A percentile compares a stretch with the other conserved stretches of the same genome.
These are phyloP conservation scores for Tricholomella constricta DNA, from an alignment of 768 basidiomycete species.

Conservation along the genomic window DNA sequence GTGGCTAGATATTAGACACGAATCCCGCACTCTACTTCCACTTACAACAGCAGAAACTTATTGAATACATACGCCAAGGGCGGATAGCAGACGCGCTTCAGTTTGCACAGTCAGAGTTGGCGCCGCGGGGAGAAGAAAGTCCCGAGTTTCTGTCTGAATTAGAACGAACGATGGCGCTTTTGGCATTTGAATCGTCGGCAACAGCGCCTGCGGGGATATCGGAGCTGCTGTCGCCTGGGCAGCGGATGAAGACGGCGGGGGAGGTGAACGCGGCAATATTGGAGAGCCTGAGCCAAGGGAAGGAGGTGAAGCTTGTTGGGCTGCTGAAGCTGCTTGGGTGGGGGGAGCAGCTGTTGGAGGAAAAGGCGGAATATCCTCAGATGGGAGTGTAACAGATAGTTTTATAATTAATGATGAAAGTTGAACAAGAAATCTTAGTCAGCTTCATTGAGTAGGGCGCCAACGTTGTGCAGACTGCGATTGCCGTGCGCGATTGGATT, in stretches of 20 bases:
- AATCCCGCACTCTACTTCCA: conserved; percentile 94
- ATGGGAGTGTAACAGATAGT: conserved; percentile 35
- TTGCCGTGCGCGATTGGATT: not conserved
- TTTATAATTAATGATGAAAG: not conserved
- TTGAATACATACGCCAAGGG: conserved; percentile 89
- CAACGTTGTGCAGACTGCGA: not conserved
- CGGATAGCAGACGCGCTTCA: conserved; percentile 76
- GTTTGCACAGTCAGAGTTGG: conserved; percentile 93
- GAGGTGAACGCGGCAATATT: conserved; percentile 96
- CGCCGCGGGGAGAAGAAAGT: conserved; percentile 92
- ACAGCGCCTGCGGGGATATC: conserved; percentile 66
- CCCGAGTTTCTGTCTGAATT: conserved; percentile 91
- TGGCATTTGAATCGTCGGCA: conserved; percentile 75
- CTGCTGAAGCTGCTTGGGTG: conserved; percentile 83
- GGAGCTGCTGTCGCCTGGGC: conserved; percentile 80
- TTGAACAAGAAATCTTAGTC: conserved; percentile 12
- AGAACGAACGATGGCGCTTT: conserved; percentile 92
- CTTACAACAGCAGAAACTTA: conserved; percentile 93
- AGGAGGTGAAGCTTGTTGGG: conserved; percentile 86
- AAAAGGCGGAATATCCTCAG: conserved; percentile 80
- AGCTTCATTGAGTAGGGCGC: conserved; percentile 9
- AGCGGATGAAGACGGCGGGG: conserved; percentile 92
- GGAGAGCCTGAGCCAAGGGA: conserved; percentile 88
- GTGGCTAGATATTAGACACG: conserved; percentile 87
- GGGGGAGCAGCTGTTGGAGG: conserved; percentile 81